Evolutionary conservation across 768 basidiomycete genomes (phyloP).

Genomic region (Leccinum fibrillosum): DNA sequence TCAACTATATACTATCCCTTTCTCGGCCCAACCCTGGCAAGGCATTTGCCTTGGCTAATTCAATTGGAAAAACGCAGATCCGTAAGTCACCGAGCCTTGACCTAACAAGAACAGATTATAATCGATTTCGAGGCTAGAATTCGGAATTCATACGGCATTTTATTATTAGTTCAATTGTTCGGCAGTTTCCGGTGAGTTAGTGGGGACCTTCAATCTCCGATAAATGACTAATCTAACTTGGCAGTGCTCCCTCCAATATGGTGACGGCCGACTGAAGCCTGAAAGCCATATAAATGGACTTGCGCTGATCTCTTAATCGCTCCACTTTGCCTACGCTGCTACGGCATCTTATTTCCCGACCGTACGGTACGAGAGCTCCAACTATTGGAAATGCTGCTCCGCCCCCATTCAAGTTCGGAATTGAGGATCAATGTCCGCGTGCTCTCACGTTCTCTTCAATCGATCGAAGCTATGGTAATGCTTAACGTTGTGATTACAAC

Average conservation of each 20-base stretch:
- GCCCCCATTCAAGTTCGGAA: background rate
- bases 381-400: background rate
- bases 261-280: background rate
- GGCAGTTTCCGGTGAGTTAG: background rate
- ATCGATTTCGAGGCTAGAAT: background rate
- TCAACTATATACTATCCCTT: background rate
- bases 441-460: background rate
- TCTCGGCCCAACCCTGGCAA: background rate
- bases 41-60: background rate
- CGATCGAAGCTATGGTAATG: background rate
- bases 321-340: conserved; percentile 2
- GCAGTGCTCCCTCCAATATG: background rate
- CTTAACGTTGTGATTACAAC: background rate
- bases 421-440: conserved; percentile 4
- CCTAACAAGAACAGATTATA: background rate
- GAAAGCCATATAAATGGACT: background rate
- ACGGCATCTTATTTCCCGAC: conserved; percentile 15
- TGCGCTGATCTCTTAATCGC: conserved; percentile 1
- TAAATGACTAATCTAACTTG: background rate
- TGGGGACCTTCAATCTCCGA: background rate
- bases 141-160: background rate
- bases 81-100: background rate
- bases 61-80: background rate
- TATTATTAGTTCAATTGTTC: background rate
- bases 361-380: background rate